phyloP scores from a whole-genome alignment of 2,329 filamentous ascomycete genomes.

The Venturia pyrina region DNA sequence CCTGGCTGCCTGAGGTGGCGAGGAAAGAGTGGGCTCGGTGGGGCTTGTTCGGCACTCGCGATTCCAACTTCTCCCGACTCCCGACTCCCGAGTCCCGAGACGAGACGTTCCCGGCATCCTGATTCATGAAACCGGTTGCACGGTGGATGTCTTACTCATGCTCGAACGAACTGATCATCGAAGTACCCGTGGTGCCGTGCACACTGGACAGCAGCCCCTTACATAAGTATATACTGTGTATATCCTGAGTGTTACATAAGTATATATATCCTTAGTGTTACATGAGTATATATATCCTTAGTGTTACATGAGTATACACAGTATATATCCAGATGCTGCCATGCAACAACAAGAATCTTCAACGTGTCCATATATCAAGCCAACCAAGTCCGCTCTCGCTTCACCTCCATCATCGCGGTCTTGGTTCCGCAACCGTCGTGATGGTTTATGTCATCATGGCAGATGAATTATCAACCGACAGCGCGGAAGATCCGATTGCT shows the following conservation, averaged over 20 bases:
- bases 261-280: too few species aligned
- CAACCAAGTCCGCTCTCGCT: accelerated
- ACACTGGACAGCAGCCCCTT: too few species aligned
- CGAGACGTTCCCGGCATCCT: not conserved
- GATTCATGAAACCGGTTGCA: not conserved
- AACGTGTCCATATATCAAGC: too few species aligned
- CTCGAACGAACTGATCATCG: too few species aligned
- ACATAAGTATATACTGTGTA: too few species aligned
- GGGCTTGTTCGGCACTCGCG: not conserved
- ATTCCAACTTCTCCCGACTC: not conserved
- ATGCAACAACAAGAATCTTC: too few species aligned
- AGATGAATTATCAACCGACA: not conserved
- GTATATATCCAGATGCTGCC: too few species aligned
- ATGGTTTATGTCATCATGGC: not conserved
- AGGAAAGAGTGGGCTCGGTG: not conserved
- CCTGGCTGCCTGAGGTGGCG: not conserved
- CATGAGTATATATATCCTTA: too few species aligned
- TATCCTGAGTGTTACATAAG: too few species aligned
- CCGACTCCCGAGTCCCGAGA: not conserved
- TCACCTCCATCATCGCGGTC: not conserved
- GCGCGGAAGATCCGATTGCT: not conserved
- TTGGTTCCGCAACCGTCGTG: not conserved
- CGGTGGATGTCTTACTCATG: not conserved
- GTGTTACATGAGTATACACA: too few species aligned
- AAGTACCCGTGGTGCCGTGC: too few species aligned